Base-by-base conservation (phyloP, 768 basidiomycete genomes). In the Royoungia palumana region DNA sequence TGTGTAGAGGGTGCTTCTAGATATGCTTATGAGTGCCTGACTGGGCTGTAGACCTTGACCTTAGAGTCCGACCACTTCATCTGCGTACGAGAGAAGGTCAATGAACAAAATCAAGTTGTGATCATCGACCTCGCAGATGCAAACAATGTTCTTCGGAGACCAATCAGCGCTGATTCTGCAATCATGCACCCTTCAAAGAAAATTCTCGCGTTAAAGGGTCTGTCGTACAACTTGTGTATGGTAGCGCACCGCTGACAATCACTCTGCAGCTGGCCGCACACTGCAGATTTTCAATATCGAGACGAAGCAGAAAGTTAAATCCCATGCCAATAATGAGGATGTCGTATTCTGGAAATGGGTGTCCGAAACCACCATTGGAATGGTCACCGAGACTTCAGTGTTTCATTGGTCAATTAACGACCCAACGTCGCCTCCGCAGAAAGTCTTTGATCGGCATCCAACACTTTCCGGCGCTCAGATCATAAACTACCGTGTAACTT, bases 271-370 rank as follows among this genome's bases (percentile, higher is more conserved):
- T 55, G 85, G 78, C 51, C 89, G 94, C 38, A 96, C 94, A 54
- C 80, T 99, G 22, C 96, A 99, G 70, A 83, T 98, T 53, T 99
- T 98, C 77, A 95, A 98, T 70, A 91, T 99, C 57, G 94, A 95
- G 58, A 87, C 89, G 10, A 98, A 98, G 76, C 86, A 89, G 66
- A 98, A 98, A 75, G 90, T 99, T 70, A 95, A 95, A 65, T 90
- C 94, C 22, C 93, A 98, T 65, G 75, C 84, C 51, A 96, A 85
- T 75, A 87, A 82, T 64, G 94, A 97, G 64, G 95, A 99, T 64
- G 78, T 96, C 44, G 85, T 92, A 21, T 99, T 96, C 72, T 99
- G 96, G 96, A 97, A 96, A 67, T 99, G 96, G 96, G 83, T 97
- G 34, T 88, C 85, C 40, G 87, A 92, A 53, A 81, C 83, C 16